Evolutionary conservation across 2,329 filamentous ascomycete species (phyloP).

Genomic region (Bipolaris oryzae): DNA sequence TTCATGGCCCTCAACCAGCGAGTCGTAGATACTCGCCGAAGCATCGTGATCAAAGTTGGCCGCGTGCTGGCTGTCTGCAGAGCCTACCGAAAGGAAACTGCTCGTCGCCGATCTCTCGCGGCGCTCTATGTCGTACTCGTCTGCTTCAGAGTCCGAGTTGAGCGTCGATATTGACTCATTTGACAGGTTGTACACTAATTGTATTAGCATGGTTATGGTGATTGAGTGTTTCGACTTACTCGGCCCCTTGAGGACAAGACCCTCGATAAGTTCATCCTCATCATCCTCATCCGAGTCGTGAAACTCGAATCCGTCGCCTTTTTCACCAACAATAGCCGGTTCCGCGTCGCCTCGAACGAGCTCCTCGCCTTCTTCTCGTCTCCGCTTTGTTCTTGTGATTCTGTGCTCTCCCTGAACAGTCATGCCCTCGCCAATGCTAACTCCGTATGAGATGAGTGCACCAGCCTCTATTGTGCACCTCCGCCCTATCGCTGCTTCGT

Average conservation of each 20-base stretch:
- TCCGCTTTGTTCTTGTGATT: slow-evolving; percentile 55
- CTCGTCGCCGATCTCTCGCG: slow-evolving; percentile 66
- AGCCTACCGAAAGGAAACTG: slow-evolving; percentile 76
- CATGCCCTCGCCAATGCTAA: slow-evolving; percentile 69
- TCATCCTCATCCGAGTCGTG: slow-evolving; percentile 65
- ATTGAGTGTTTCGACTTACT: slow-evolving; percentile 29
- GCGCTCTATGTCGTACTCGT: slow-evolving; percentile 51
- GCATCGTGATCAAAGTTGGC: slow-evolving; percentile 85
- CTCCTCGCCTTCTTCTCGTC: slow-evolving; percentile 52
- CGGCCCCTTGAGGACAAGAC: slow-evolving; percentile 45
- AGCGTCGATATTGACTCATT: slow-evolving; percentile 69
- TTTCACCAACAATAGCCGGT: slow-evolving; percentile 60
- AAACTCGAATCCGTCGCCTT: slow-evolving; percentile 67
- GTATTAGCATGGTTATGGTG: slow-evolving; percentile 19
- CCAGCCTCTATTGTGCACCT: slow-evolving; percentile 72
- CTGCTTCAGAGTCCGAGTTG: slow-evolving; percentile 58
- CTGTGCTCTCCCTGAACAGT: slow-evolving; percentile 52
- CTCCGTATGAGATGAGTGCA: slow-evolving; percentile 78
- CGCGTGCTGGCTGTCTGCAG: slow-evolving; percentile 60
- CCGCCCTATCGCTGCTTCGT: slow-evolving; percentile 72
- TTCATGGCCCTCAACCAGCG: slow-evolving; percentile 72
- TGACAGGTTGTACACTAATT: slow-evolving; percentile 58
- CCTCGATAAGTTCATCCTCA: slow-evolving; percentile 61
- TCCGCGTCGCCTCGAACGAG: slow-evolving; percentile 52
- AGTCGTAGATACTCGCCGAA: slow-evolving; percentile 83